phyloP scores from a whole-genome alignment of 2,329 filamentous ascomycete genomes.

The Aureobasidium sp. region DNA sequence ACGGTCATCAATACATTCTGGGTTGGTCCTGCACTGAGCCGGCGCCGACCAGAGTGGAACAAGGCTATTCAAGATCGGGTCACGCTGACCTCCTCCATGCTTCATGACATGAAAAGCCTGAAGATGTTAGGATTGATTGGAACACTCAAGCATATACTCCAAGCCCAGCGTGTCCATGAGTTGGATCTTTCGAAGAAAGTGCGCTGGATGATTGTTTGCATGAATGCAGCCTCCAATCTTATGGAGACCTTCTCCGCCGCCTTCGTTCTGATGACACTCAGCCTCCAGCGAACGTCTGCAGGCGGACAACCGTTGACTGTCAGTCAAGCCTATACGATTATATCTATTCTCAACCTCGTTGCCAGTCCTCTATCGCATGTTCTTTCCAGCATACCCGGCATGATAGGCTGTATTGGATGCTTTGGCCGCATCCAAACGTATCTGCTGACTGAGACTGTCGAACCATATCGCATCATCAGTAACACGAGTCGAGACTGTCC shows the following conservation, averaged over 20 bases:
- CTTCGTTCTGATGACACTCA: not conserved
- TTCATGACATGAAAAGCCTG: constrained; percentile 7
- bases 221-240: too few species aligned
- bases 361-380: not conserved
- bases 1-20: not conserved
- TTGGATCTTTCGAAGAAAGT: not conserved
- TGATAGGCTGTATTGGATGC: not conserved
- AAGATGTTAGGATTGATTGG: constrained; percentile 11
- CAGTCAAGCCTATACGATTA: not conserved
- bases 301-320: not conserved
- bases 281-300: not conserved
- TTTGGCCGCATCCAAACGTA: not conserved
- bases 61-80: constrained; percentile 10
- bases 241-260: not conserved
- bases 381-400: not conserved
- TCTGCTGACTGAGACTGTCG: not conserved
- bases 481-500: too few species aligned
- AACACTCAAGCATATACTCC: not conserved
- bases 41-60: constrained; percentile 10
- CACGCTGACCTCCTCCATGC: constrained; percentile 4
- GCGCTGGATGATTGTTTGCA: too few species aligned
- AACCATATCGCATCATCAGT: not conserved
- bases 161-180: not conserved
- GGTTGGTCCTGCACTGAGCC: not conserved
- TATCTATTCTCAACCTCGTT: not conserved